Evolutionary conservation across 2,329 filamentous ascomycete genomes (phyloP), one percentile per base, ranked within the genome.

Genomic region (Camillea tinctor): DNA sequence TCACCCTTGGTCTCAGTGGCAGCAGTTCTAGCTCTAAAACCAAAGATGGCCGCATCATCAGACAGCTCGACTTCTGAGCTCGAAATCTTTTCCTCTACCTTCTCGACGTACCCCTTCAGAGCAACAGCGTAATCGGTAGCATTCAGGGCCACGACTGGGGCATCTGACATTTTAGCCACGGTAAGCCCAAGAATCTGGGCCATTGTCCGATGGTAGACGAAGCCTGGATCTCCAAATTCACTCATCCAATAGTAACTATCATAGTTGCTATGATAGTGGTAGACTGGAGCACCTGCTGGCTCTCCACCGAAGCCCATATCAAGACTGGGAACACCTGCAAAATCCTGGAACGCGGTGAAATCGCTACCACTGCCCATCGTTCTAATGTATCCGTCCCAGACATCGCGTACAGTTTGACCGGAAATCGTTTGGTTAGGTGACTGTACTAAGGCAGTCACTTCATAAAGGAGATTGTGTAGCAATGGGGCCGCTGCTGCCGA

Each of bases 181-280:
- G 88, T 76, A 50, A 91, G 71, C 19, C 83, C 85, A 51, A 89
- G 80, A 13, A 93, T 73, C 71, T 90, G 88, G 2, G 89, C 82
- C 78, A 88, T 84, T 53, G 88, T 80, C 62, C 80, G 74, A 74
- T 92, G 90, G 69, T 92, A 91, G 52, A 82, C 77, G 59, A 86
- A 88, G 21, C 80, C 84, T 1, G 81, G 81, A 69, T 97, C 93
- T 50, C 91, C 92, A 64, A 85, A 95, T 22, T 83, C 84, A 57
- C 88, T 83, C 91, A 96, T 96, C 93, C 93, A 97, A 74, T 89
- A 81, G 74, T 93, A 95, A 69, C 88, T 92, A 73, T 96, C 93
- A 75, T 96, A 96, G 79, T 97, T 96, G 73, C 88, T 89, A 77
- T 97, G 93, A 74, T 97, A 97, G 69, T 92, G 89, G 71, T 92